Percentiles rank a stretch among this genome's conserved stretches.
These are phyloP conservation scores for Rhodomyrtus psidioides DNA, from an alignment of 441 rosid genomes.

Conservation along the genomic window DNA sequence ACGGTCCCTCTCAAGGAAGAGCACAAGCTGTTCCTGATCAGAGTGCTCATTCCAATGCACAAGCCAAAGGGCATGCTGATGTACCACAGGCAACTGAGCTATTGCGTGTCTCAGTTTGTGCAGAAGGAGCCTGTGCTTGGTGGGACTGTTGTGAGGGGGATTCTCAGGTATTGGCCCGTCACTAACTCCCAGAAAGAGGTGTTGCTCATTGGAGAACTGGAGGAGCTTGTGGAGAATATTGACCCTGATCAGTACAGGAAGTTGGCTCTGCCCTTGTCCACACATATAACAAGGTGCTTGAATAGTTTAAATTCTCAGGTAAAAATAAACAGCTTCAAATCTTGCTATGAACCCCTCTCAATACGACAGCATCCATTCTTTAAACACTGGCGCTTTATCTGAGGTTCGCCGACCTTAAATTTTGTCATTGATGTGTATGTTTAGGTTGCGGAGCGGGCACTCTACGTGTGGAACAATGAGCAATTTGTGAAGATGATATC, in stretches of 20 bases:
- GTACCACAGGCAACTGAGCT: conserved; percentile 40
- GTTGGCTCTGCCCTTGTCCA: conserved; percentile 42
- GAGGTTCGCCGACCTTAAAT: neutral
- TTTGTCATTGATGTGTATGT: neutral
- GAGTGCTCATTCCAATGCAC: conserved; percentile 53
- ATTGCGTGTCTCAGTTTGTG: conserved; percentile 50
- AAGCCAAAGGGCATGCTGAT: conserved; percentile 32
- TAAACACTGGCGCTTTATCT: neutral
- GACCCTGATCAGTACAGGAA: conserved; percentile 51
- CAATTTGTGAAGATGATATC: conserved; percentile 49
- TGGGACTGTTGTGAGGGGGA: conserved; percentile 35
- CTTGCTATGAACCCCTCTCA: neutral
- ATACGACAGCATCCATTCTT: neutral
- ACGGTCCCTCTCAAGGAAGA: conserved; percentile 50
- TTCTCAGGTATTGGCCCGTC: conserved; percentile 54
- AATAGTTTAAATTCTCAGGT: conserved; percentile 61
- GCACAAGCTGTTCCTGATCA: conserved; percentile 49
- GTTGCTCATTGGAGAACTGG: conserved; percentile 40
- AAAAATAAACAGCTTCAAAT: neutral
- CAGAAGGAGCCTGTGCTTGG: conserved; percentile 52
- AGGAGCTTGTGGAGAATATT: conserved; percentile 45
- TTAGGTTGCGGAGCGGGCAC: conserved; percentile 55
- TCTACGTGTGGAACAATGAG: conserved; percentile 54
- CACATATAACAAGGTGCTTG: conserved; percentile 33
- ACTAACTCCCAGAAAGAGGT: conserved; percentile 48